Evolutionary conservation across 371 early-diverging fungal species (phyloP), one percentile per base, ranked within the genome.

Genomic region (Mortierella sp.): DNA sequence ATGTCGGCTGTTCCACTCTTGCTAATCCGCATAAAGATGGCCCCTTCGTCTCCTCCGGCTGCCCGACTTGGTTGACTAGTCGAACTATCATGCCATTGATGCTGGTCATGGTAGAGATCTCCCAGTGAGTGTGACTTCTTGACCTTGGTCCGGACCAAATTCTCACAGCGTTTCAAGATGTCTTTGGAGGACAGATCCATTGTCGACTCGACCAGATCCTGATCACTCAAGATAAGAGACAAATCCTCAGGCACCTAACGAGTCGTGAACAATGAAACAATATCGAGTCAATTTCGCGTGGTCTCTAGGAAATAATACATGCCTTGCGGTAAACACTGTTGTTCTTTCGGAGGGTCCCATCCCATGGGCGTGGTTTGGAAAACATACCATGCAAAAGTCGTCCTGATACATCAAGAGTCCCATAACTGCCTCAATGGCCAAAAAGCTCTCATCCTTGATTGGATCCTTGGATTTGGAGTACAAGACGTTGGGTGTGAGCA

Each of bases 401-500:
- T 94, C 92, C 50, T 92, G 92, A 59, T 88, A 81, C 43, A 85
- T 79, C 67, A 95, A 67, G 14, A 96, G 76, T 68, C 88, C 86
- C 77, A 88, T 81, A 13, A 95, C 86, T 5, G 90, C 88, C 46
- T 87, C 87, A 51, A 95, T 93, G 3, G 92, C 91, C 61, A 85
- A 80, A 52, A 91, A 87, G 12, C 93, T 92, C 40, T 87, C 87
- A 60, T 92, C 91, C 52, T 91, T 90, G 21, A 86, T 80, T 13
- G 93, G 92, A 68, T 93, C 94, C 70, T 93, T 93, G 49, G 84
- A 85, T 55, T 93, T 93, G 16, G 92, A 88, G 63, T 95, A 96
- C 44, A 97, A 79, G 8, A 98, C 87, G 63, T 93, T 97, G 8
- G 98, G 98, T 0, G 97, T 90, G 54, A 98, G 90, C 2, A 98